Evolutionary conservation across 2,329 filamentous ascomycete genomes (phyloP).

Genomic region (Colletotrichum tanaceti): DNA sequence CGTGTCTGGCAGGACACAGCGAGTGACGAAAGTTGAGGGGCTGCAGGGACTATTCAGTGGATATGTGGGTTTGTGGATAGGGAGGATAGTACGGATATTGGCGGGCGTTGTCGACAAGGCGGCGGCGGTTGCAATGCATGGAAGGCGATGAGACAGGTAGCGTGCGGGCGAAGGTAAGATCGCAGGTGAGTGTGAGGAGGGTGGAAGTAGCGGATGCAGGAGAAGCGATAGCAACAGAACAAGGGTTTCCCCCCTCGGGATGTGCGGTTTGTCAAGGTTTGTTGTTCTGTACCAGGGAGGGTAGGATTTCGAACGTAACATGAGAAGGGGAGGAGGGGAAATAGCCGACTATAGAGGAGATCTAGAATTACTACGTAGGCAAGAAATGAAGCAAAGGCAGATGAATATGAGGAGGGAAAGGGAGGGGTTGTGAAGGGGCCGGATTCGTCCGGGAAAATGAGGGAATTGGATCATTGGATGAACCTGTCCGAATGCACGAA

Average conservation of each 20-base stretch:
- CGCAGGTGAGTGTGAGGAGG: not conserved
- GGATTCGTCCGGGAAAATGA: conserved; percentile 26
- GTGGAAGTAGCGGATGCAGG: conserved; percentile 2
- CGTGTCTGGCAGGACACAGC: conserved; percentile 1
- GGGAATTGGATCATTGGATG: conserved; percentile 11
- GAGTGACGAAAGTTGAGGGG: not conserved
- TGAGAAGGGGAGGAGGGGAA: not conserved
- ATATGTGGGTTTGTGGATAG: not conserved
- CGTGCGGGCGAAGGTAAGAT: conserved; percentile 3
- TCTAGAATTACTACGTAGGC: not conserved
- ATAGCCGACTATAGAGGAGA: not conserved
- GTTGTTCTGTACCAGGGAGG: conserved; percentile 4
- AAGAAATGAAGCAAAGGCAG: not conserved
- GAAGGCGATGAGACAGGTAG: conserved; percentile 17
- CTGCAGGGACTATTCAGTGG: conserved; percentile 4
- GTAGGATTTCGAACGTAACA: not conserved
- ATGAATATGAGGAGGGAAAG: not conserved
- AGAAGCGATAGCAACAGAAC: conserved; percentile 16
- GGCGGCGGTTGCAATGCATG: conserved; percentile 21
- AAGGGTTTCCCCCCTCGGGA: not conserved
- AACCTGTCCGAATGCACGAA: too few relatives aligned
- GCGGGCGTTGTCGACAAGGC: not conserved
- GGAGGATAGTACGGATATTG: not conserved
- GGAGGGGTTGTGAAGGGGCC: conserved; percentile 1
- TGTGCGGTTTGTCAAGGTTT: conserved; percentile 23